phyloP scores from a whole-genome alignment of 331 rosid species.

The Phaseolus coccineus region DNA sequence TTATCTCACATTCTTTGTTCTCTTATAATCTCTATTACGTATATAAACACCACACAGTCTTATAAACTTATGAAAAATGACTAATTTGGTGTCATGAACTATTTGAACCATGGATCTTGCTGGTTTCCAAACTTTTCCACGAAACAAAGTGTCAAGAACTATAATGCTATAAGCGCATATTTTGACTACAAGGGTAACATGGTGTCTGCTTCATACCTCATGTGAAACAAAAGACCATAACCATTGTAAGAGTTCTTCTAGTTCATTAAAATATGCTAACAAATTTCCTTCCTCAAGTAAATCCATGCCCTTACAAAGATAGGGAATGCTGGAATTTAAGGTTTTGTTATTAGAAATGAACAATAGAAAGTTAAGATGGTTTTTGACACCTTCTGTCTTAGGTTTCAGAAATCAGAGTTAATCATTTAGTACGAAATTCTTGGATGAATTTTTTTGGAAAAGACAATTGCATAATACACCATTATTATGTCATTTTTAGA shows the following conservation, averaged over 20 bases:
- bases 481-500: conserved; percentile 25
- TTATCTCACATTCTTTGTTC: too few species aligned
- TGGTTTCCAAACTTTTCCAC: conserved; percentile 19
- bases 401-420: not conserved
- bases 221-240: conserved; percentile 30
- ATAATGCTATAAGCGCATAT: conserved; percentile 23
- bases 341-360: not conserved
- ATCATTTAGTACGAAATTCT: not conserved
- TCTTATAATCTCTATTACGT: not conserved
- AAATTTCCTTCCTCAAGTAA: too few species aligned
- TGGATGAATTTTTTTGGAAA: not conserved
- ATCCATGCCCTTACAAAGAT: not conserved
- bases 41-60: not conserved
- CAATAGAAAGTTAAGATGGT: not conserved
- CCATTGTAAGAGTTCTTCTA: conserved; percentile 12
- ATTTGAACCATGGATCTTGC: not conserved
- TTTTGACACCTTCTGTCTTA: not conserved
- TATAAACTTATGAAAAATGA: conserved; percentile 19
- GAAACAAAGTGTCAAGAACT: conserved; percentile 4
- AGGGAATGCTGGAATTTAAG: not conserved
- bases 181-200: conserved; percentile 38
- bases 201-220: conserved; percentile 34
- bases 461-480: not conserved
- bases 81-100: conserved; percentile 31
- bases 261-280: not conserved